Conservation (phyloP, 352 stramenopile species). For the Hyaloperonospora brassicae region DNA sequence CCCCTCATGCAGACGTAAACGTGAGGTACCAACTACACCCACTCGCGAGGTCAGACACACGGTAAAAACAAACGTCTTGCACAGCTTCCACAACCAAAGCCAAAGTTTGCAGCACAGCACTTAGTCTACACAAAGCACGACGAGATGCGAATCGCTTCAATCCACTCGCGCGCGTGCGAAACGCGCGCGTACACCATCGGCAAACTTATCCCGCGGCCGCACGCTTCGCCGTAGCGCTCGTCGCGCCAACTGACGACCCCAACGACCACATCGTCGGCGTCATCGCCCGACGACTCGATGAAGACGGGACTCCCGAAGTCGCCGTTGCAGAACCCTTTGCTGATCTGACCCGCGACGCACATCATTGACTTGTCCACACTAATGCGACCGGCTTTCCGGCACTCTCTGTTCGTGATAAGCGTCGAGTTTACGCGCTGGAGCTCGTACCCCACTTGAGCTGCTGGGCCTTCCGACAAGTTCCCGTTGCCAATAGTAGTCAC, state of each 20-base stretch:
- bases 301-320: constrained; percentile 51
- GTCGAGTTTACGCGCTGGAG: constrained; percentile 35
- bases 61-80: too few species aligned
- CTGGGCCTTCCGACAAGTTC: constrained; percentile 17
- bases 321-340: constrained; percentile 45
- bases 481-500: constrained; percentile 23
- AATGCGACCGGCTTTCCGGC: constrained; percentile 18
- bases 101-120: too few species aligned
- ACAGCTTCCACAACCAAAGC: too few species aligned
- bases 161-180: constrained; percentile 37
- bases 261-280: constrained; percentile 32
- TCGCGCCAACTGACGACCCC: constrained; percentile 55
- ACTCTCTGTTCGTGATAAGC: constrained; percentile 35
- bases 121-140: constrained; percentile 17
- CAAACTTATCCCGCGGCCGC: constrained; percentile 32
- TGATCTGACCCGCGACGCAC: constrained; percentile 40
- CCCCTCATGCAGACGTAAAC: too few species aligned
- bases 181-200: constrained; percentile 52
- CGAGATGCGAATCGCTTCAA: constrained; percentile 24
- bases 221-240: constrained; percentile 35
- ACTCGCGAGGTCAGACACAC: too few species aligned
- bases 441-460: constrained; percentile 12
- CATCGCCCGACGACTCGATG: constrained; percentile 20
- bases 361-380: constrained; percentile 41
- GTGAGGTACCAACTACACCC: too few species aligned